Conservation (phyloP, 129 eudicot species). For the Flaveria sonorensis region DNA sequence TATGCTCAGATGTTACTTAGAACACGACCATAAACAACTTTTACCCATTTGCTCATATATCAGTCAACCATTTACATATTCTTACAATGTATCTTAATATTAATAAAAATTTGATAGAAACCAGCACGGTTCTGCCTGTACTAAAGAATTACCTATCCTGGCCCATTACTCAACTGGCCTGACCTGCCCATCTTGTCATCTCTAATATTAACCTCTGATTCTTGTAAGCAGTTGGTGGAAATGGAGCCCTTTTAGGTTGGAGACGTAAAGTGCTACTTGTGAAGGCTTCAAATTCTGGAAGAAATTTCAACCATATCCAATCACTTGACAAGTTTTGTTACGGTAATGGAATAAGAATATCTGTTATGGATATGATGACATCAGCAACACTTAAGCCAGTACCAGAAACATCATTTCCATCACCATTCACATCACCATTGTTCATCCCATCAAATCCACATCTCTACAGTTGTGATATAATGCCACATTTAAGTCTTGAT, state of each 20-base stretch:
- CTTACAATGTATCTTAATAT: not conserved
- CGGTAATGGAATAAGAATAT: conserved; percentile 52
- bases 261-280: conserved; percentile 84
- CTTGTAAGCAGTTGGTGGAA: conserved; percentile 43
- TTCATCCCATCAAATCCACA: conserved; percentile 69
- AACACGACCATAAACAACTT: not conserved
- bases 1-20: not conserved
- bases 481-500: conserved; percentile 68
- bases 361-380: conserved; percentile 44
- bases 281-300: conserved; percentile 80
- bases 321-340: conserved; percentile 75
- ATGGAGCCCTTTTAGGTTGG: conserved; percentile 76
- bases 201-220: not conserved
- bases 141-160: not conserved
- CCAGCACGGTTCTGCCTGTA: not conserved
- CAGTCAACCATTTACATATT: not conserved
- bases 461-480: conserved; percentile 50
- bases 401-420: conserved; percentile 56
- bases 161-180: not conserved
- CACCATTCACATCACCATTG: conserved; percentile 77
- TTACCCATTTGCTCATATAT: not conserved
- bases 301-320: conserved; percentile 66
- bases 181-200: not conserved
- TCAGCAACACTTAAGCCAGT: conserved; percentile 48
- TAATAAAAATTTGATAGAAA: not conserved